Evolutionary conservation across 371 early-diverging fungal species (phyloP).

Genomic region (Mortierella sp.): DNA sequence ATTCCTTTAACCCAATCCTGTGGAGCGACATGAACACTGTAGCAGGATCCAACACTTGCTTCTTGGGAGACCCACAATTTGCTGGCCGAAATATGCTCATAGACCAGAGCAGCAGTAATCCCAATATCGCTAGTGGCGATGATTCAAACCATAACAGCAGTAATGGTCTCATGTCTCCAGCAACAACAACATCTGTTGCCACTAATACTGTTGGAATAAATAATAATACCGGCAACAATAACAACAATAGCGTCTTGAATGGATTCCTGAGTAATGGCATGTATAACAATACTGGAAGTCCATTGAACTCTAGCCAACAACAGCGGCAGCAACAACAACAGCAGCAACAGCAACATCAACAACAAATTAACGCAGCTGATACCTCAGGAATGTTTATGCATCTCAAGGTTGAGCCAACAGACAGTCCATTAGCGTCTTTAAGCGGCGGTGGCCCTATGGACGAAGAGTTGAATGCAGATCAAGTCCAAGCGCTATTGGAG

Average conservation of each 20-base stretch:
- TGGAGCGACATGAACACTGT: constrained; percentile 34
- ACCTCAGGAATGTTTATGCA: constrained; percentile 31
- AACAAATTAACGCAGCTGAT: constrained; percentile 8
- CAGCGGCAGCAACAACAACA: neutral
- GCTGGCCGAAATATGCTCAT: constrained; percentile 7
- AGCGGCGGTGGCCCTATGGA: constrained; percentile 22
- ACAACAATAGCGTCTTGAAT: constrained; percentile 10
- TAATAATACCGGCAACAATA: constrained; percentile 11
- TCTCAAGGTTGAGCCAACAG: constrained; percentile 45
- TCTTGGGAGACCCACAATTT: constrained; percentile 28
- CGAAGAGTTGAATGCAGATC: constrained; percentile 47
- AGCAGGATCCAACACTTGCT: constrained; percentile 24
- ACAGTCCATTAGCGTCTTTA: constrained; percentile 6
- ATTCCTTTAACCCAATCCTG: constrained; percentile 36
- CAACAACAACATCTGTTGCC: constrained; percentile 11
- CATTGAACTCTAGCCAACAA: constrained; percentile 5
- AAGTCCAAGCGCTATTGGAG: constrained; percentile 51
- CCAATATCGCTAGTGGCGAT: constrained; percentile 5
- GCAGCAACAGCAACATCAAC: constrained; percentile 20
- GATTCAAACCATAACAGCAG: constrained; percentile 4
- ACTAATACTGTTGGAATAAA: neutral
- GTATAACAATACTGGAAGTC: constrained; percentile 14
- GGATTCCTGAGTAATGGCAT: constrained; percentile 23
- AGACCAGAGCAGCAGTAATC: constrained; percentile 3
- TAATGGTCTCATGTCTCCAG: constrained; percentile 11